Percentiles rank a stretch among this genome's conserved stretches.
These are phyloP conservation scores for Erodium maritimum DNA, from an alignment of 345 rosid genomes.

Conservation along the genomic window DNA sequence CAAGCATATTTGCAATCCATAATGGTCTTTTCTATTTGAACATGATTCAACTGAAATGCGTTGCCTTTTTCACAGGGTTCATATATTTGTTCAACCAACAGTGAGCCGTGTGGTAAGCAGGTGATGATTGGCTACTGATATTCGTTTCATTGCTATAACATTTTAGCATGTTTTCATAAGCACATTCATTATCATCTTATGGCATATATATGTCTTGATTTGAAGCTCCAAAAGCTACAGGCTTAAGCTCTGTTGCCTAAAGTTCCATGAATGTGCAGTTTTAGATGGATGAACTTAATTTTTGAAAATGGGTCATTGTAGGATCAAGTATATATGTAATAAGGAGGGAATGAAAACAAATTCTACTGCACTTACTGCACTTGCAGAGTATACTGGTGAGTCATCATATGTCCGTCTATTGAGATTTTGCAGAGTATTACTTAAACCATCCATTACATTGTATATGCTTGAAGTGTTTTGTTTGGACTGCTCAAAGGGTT, in stretches of 20 bases:
- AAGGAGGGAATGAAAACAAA: constrained; percentile 80
- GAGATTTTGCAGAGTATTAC: neutral
- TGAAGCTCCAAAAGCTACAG: neutral
- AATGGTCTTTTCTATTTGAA: constrained; percentile 1
- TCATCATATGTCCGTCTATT: constrained; percentile 7
- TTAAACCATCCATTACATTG: neutral
- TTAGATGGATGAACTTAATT: neutral
- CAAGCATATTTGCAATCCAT: neutral
- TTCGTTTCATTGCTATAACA: constrained; percentile 1
- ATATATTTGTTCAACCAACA: constrained; percentile 81
- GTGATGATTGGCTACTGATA: constrained; percentile 23
- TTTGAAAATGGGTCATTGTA: constrained; percentile 9
- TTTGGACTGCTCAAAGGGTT: too few species aligned
- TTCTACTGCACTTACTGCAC: constrained; percentile 67
- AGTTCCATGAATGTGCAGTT: neutral
- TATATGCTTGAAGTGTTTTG: too few species aligned
- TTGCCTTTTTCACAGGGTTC: constrained; percentile 55
- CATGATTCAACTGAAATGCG: neutral
- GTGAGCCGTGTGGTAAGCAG: constrained; percentile 82
- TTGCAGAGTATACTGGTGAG: constrained; percentile 88
- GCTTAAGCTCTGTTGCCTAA: neutral
- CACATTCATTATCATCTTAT: constrained; percentile 4
- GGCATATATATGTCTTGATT: constrained; percentile 2
- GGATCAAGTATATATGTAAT: constrained; percentile 80
- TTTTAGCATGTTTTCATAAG: constrained; percentile 5